A percentile compares a stretch with the other conserved stretches of the same genome.
Conservation (phyloP, 2,329 filamentous ascomycete species). For the Acrocalymma vagum region DNA sequence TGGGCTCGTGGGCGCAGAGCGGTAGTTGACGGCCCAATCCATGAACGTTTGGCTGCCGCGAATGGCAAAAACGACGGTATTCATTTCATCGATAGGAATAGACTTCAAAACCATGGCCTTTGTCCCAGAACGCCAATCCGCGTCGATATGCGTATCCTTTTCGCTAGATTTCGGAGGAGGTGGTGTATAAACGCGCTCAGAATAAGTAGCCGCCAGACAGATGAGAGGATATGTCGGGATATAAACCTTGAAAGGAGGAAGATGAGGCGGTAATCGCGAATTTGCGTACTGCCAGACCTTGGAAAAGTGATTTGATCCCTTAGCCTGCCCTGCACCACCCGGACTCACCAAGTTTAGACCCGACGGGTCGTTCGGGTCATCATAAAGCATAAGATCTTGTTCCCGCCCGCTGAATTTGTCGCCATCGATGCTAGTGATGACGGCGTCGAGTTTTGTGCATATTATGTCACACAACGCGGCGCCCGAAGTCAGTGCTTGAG, state of each 20-base stretch:
- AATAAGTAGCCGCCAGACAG: constrained; percentile 80
- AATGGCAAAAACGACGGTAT: constrained; percentile 84
- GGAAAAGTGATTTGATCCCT: constrained; percentile 61
- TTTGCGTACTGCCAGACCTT: constrained; percentile 85
- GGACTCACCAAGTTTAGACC: constrained; percentile 21
- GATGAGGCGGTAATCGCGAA: constrained; percentile 72
- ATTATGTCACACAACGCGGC: constrained; percentile 66
- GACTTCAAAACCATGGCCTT: constrained; percentile 89
- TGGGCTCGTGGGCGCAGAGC: constrained; percentile 72
- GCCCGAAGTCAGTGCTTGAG: constrained; percentile 49
- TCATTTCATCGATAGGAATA: constrained; percentile 77
- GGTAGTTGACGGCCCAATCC: constrained; percentile 88
- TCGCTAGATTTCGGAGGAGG: constrained; percentile 66
- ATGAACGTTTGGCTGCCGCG: constrained; percentile 81
- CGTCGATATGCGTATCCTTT: constrained; percentile 72
- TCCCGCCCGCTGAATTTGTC: constrained; percentile 64
- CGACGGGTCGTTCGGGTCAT: constrained; percentile 11
- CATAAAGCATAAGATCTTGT: constrained; percentile 56
- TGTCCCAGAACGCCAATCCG: constrained; percentile 76
- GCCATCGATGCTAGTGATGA: constrained; percentile 76
- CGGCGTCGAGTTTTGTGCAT: constrained; percentile 68
- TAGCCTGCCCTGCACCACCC: constrained; percentile 21
- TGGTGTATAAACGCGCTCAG: constrained; percentile 74
- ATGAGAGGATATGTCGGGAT: constrained; percentile 79
- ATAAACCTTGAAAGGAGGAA: constrained; percentile 76